Evolutionary conservation across 768 basidiomycete genomes (phyloP).

Genomic region (Termitomyces sp.): DNA sequence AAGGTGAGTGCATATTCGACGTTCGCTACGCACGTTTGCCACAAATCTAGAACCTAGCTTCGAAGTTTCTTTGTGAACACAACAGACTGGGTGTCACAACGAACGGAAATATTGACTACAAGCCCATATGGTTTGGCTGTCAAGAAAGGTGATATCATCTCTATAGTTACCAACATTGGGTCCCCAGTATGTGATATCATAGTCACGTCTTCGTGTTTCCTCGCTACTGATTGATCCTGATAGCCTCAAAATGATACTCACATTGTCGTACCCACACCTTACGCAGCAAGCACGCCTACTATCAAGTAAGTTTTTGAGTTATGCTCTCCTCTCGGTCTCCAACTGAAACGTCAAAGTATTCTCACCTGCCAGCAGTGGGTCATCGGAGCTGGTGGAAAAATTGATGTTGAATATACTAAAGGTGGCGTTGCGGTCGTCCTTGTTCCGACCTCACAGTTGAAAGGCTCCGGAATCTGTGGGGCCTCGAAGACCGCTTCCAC

Average conservation of each 20-base stretch:
- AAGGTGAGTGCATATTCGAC: constrained; percentile 25
- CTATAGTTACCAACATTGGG: constrained; percentile 66
- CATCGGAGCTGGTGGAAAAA: constrained; percentile 58
- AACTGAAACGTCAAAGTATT: constrained; percentile 31
- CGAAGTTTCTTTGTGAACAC: constrained; percentile 56
- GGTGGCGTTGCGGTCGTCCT: constrained; percentile 61
- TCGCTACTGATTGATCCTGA: not conserved
- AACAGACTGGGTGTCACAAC: constrained; percentile 51
- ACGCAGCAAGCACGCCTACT: constrained; percentile 37
- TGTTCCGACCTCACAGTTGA: constrained; percentile 31
- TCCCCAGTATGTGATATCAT: constrained; percentile 46
- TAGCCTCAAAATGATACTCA: constrained; percentile 52
- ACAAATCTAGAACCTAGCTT: constrained; percentile 29
- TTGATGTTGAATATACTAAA: constrained; percentile 55
- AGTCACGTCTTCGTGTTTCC: not conserved
- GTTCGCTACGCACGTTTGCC: not conserved
- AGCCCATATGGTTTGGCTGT: constrained; percentile 52
- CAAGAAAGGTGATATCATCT: constrained; percentile 57
- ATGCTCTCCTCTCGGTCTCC: not conserved
- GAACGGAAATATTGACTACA: constrained; percentile 44
- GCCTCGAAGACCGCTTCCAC: not conserved
- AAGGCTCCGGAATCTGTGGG: constrained; percentile 34
- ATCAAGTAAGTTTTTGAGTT: constrained; percentile 43
- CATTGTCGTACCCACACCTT: constrained; percentile 55
- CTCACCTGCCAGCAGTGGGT: constrained; percentile 62